These are phyloP conservation scores for Penicillium paradoxum DNA, from an alignment of 495 filamentous ascomycete species.

Conservation along the genomic window DNA sequence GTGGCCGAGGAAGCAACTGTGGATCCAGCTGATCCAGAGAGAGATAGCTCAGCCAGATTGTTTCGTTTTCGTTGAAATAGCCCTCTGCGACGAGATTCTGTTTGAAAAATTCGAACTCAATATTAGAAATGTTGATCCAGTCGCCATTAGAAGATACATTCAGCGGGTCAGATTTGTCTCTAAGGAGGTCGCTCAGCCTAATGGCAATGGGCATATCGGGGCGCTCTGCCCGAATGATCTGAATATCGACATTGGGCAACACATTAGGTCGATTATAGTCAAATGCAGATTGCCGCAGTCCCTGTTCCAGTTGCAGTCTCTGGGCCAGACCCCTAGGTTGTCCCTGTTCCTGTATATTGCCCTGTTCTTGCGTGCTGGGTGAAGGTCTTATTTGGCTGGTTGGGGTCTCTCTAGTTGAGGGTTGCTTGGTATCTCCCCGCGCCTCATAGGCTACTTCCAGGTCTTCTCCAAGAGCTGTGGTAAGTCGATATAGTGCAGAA, in stretches of 20 bases:
- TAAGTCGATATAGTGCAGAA: neutral
- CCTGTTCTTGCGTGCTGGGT: no score
- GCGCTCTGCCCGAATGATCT: slow-evolving; percentile 4
- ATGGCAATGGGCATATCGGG: neutral
- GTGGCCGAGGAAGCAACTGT: neutral
- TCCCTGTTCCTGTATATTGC: no score
- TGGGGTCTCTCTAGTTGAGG: no score
- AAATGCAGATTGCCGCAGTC: neutral
- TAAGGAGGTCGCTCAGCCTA: slow-evolving; percentile 9
- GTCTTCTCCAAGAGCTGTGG: neutral
- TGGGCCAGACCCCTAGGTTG: no score
- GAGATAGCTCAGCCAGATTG: neutral
- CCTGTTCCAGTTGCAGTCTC: no score
- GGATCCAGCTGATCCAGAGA: neutral
- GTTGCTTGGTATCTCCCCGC: no score
- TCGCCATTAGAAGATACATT: neutral
- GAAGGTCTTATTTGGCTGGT: no score
- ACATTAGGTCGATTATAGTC: neutral
- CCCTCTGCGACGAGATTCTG: neutral
- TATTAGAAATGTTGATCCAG: slow-evolving; percentile 6
- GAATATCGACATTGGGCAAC: slow-evolving; percentile 5
- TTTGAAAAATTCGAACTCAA: neutral
- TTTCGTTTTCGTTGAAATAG: neutral
- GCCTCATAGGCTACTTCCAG: neutral
- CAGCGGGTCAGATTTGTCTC: neutral